A percentile compares a stretch with the other conserved stretches of the same genome.
These are phyloP conservation scores for Colletotrichum salicis DNA, from an alignment of 2,329 filamentous ascomycete genomes.

Conservation along the genomic window DNA sequence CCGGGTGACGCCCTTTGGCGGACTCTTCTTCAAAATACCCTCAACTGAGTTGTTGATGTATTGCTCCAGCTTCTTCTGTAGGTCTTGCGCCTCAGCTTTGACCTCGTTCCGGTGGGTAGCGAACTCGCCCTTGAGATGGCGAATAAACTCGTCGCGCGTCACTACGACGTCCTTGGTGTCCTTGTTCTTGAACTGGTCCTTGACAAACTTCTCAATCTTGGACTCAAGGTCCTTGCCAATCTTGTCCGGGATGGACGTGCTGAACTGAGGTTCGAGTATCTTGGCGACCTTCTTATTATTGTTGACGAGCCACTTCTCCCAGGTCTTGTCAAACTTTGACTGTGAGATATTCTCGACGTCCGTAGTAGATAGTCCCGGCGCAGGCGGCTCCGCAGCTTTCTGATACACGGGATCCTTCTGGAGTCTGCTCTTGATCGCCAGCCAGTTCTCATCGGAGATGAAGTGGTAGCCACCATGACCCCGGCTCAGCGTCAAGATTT, in stretches of 20 bases:
- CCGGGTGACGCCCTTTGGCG: slow-evolving; percentile 48
- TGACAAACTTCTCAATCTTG: slow-evolving; percentile 49
- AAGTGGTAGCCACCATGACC: slow-evolving; percentile 49
- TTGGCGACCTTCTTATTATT: slow-evolving; percentile 55
- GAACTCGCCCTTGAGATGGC: slow-evolving; percentile 53
- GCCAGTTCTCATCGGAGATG: slow-evolving; percentile 60
- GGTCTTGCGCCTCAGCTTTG: slow-evolving; percentile 50
- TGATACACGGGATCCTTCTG: slow-evolving; percentile 47
- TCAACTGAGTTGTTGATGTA: slow-evolving; percentile 46
- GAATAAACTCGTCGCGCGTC: slow-evolving; percentile 60
- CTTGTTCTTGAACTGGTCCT: slow-evolving; percentile 47
- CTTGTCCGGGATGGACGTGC: slow-evolving; percentile 40
- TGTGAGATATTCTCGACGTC: slow-evolving; percentile 44
- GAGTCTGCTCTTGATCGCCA: slow-evolving; percentile 55
- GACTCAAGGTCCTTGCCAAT: slow-evolving; percentile 44
- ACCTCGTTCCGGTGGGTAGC: slow-evolving; percentile 51
- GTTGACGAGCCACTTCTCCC: slow-evolving; percentile 63
- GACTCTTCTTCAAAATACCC: slow-evolving; percentile 38
- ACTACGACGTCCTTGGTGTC: slow-evolving; percentile 53
- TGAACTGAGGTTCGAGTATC: slow-evolving; percentile 37
- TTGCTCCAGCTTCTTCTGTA: slow-evolving; percentile 48
- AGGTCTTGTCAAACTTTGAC: slow-evolving; percentile 51
- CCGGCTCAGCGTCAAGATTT: slow-evolving; percentile 59
- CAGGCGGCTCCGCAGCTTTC: slow-evolving; percentile 41
- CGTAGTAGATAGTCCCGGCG: slow-evolving; percentile 32